Conservation (phyloP, 306 rosid genomes). For the Quercus parvula region DNA sequence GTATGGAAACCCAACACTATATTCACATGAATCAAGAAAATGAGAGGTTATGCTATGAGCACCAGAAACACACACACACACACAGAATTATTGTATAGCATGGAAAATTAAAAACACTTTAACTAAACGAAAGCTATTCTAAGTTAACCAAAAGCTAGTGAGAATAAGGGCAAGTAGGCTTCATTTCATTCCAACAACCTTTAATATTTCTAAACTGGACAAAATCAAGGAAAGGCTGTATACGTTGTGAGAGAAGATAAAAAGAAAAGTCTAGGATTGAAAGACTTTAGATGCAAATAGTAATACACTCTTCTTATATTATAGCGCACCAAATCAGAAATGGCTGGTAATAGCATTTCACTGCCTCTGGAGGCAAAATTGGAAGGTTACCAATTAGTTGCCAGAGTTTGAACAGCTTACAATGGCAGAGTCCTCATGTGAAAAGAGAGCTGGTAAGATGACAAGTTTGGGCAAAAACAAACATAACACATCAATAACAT, state of each 20-base stretch:
- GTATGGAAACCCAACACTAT: slow-evolving; percentile 54
- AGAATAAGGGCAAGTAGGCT: not conserved
- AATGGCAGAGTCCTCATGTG: not conserved
- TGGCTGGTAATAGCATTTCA: not conserved
- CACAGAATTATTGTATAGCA: not conserved
- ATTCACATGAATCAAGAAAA: slow-evolving; percentile 1
- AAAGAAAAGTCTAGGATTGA: not conserved
- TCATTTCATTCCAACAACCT: not conserved
- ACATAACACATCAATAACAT: not conserved
- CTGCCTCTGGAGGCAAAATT: not conserved
- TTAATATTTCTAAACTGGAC: not conserved
- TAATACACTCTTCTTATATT: too few species aligned
- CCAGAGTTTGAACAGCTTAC: not conserved
- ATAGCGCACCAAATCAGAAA: not conserved
- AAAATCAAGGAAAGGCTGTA: not conserved
- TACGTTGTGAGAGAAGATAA: not conserved
- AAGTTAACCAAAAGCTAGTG: not conserved
- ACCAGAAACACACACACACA: not conserved
- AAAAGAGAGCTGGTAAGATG: not conserved
- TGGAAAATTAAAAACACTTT: not conserved
- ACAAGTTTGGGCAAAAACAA: not conserved
- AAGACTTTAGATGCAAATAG: not conserved
- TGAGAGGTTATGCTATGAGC: not conserved
- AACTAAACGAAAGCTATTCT: not conserved
- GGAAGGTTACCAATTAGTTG: not conserved